Base-by-base conservation (phyloP, 1,139 yeast species). In the Maudiozyma humilis region DNA sequence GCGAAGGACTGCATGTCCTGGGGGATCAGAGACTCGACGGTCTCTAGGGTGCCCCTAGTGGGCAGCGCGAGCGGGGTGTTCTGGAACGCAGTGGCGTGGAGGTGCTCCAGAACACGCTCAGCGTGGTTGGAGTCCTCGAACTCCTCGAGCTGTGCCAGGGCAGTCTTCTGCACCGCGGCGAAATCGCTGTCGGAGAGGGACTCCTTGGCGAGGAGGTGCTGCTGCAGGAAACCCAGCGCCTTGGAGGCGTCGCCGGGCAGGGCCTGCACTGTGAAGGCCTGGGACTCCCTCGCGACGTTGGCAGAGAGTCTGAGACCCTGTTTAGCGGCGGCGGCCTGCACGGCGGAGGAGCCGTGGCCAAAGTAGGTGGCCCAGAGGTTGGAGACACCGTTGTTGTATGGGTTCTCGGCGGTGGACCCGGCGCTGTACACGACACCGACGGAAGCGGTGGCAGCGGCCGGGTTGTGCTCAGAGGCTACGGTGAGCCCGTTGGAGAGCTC, bases 51-150 rank as follows among this genome's bases (percentile, higher is more conserved):
- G 72, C 94, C 94, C 56, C 72, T 70, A 44, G 75, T 72, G 65
- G 94, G 93, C 64, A 83, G 71, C 44, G 82, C 82, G 56, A 83
- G 72, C 19, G 91, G 79, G 59, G 85, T 79, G 59, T 87, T 86
- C 69, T 83, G 94, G 82, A 76, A 84, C 45, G 93, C 93, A 49
- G 88, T 75, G 49, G 88, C 76, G 59, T 78, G 77, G 70, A 83
- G 74, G 67, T 84, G 93, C 67, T 81, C 85, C 55, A 78, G 61
- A 42, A 80, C 82, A 71, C 66, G 64, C 37, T 55, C 57, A 27
- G 63, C 57, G 44, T 64, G 68, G 48, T 64, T 54, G 20, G 43
- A 53, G 39, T 57, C 60, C 54, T 70, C 73, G 41, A 71, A 63
- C 38, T 55, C 48, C 38, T 67, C 71, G 51, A 73, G 69, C 43